phyloP scores from a whole-genome alignment of 169 alveolate genomes.

The Plasmodium vivax region DNA sequence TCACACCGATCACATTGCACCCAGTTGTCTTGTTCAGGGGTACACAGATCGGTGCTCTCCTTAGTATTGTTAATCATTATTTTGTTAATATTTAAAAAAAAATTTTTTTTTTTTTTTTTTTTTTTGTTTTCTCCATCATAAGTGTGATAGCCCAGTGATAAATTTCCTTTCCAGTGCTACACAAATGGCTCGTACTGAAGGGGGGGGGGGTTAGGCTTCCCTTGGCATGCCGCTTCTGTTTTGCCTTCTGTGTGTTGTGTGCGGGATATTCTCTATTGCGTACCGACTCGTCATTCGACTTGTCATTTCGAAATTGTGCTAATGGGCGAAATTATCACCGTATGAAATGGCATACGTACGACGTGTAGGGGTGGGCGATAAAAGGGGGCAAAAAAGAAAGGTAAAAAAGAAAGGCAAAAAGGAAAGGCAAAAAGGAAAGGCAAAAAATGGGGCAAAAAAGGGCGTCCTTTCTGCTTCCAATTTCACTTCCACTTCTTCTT shows the following conservation, averaged over 20 bases:
- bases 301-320: slow-evolving; percentile 24
- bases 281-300: slow-evolving; percentile 17
- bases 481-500: neutral
- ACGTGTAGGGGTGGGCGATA: neutral
- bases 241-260: neutral
- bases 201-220: neutral
- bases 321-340: neutral
- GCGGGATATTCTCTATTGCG: neutral
- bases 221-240: neutral
- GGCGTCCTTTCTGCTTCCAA: neutral
- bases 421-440: too few relatives aligned
- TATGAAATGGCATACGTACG: neutral
- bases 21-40: slow-evolving; percentile 70
- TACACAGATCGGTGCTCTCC: slow-evolving; percentile 15
- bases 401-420: too few relatives aligned
- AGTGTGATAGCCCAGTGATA: neutral
- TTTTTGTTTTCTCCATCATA: neutral
- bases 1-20: slow-evolving; percentile 73
- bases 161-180: slow-evolving; percentile 4
- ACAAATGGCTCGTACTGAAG: neutral
- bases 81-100: too few relatives aligned
- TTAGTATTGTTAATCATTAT: slow-evolving; percentile 1
- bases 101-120: neutral
- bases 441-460: neutral
- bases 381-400: neutral